These are phyloP conservation scores for Scalesia atractyloides DNA, from an alignment of 129 eudicot genomes.

Conservation along the genomic window DNA sequence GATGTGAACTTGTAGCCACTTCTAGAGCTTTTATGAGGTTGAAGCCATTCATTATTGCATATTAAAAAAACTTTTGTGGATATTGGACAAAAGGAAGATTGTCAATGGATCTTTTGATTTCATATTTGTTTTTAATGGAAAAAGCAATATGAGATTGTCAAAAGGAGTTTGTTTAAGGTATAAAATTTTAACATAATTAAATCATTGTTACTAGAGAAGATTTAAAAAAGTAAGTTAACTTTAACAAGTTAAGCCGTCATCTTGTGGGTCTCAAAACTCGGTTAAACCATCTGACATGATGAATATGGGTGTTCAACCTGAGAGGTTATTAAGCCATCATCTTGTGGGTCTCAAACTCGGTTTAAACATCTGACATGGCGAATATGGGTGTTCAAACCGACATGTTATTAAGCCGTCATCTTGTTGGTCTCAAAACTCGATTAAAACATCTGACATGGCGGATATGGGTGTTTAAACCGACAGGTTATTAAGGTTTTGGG, in stretches of 20 bases:
- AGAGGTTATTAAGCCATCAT: too few species aligned
- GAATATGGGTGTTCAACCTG: not conserved
- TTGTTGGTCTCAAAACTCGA: not conserved
- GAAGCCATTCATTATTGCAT: slow-evolving; percentile 13
- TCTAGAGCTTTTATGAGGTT: slow-evolving; percentile 29
- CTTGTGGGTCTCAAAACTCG: not conserved
- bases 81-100: slow-evolving; percentile 12
- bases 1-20: slow-evolving; percentile 30
- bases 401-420: not conserved
- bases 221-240: not conserved
- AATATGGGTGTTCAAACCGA: not conserved
- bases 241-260: not conserved
- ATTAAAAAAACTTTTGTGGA: not conserved
- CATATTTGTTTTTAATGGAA: slow-evolving; percentile 13
- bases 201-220: not conserved
- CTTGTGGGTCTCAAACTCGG: not conserved
- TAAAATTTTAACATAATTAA: not conserved
- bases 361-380: not conserved
- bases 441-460: not conserved
- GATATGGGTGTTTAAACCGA: not conserved
- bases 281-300: not conserved
- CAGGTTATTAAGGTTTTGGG: not conserved
- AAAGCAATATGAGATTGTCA: slow-evolving; percentile 21
- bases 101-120: slow-evolving; percentile 17
- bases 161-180: slow-evolving; percentile 23